These are phyloP conservation scores for Solanum pinnatisectum DNA, from an alignment of 257 asterid genomes.

Conservation along the genomic window DNA sequence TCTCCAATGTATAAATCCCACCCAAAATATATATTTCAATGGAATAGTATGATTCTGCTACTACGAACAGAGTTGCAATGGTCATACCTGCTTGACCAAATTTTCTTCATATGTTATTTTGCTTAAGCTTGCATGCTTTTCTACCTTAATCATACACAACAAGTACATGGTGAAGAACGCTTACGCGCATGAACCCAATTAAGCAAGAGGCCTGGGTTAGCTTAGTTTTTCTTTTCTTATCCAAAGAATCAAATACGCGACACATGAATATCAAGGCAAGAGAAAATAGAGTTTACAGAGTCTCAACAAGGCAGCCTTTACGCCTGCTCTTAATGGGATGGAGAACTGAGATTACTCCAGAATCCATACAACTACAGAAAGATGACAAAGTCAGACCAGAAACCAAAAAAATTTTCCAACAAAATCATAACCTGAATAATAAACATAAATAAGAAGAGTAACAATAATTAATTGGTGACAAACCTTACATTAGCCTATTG, in stretches of 20 bases:
- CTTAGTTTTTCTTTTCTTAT: background rate
- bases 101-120: background rate
- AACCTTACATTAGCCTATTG: slow-evolving; percentile 16
- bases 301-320: background rate
- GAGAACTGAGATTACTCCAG: background rate
- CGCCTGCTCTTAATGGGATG: background rate
- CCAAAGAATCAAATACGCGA: background rate
- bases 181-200: background rate
- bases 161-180: background rate
- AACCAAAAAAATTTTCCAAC: background rate
- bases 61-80: background rate
- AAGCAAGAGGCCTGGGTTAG: background rate
- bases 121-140: background rate
- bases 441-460: slow-evolving; percentile 1
- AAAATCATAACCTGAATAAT: slow-evolving; percentile 7
- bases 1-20: background rate
- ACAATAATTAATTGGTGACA: slow-evolving; percentile 20
- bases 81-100: background rate
- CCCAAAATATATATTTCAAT: background rate
- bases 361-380: slow-evolving; percentile 1
- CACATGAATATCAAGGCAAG: background rate
- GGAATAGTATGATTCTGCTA: background rate
- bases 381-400: background rate
- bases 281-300: background rate
- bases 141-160: background rate